Base-by-base conservation (phyloP, 78 protist genomes). In the slime mould (Dictyostelium discoideum) region DNA sequence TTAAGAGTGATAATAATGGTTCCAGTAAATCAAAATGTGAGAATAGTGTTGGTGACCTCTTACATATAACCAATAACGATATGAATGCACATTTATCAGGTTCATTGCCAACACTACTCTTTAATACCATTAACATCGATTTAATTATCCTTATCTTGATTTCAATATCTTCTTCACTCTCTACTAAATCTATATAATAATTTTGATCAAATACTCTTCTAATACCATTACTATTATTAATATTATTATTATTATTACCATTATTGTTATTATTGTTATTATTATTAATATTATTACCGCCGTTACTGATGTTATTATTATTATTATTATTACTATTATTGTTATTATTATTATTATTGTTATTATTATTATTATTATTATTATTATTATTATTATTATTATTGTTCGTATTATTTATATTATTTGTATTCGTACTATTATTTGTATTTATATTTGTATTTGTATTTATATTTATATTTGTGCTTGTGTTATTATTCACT, bases 81-180 rank as follows among this genome's bases (percentile, higher is more conserved):
- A 67, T 22, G 74, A 48, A 90, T 9, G 95, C 87, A 26, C 54
- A 72, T 67, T 90, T 63, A 24, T 78, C 78, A 1, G 95, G 87
- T 57, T 87, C 84, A 29, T 44, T 82, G 11, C 74, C 44, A 85
- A 50, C 42, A 54, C 78, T 60, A 48, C 16, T 48, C 29, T 37
- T 84, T 13, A 84, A 24, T 37, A 46, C 63, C 37, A 39, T 8
- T 39, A 84, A 32, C 5, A 84, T 84, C 22, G 87, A 32, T 20
- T 84, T 84, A 39, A 84, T 84, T 16, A 84, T 84, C 29, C 42
- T 84, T 37, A 84, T 63, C 32, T 60, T 60, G 2, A 60, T 84
- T 9, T 84, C 87, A 5, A 16, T 0, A 14, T 60, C 39, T n/a
- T 84, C 67, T 3, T 37, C 46, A 24, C 22, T 63, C 20, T 42